A percentile compares a stretch with the other conserved stretches of the same genome.
Conservation (phyloP, 2,329 filamentous ascomycete genomes). For the Fusarium keratoplasticum region DNA sequence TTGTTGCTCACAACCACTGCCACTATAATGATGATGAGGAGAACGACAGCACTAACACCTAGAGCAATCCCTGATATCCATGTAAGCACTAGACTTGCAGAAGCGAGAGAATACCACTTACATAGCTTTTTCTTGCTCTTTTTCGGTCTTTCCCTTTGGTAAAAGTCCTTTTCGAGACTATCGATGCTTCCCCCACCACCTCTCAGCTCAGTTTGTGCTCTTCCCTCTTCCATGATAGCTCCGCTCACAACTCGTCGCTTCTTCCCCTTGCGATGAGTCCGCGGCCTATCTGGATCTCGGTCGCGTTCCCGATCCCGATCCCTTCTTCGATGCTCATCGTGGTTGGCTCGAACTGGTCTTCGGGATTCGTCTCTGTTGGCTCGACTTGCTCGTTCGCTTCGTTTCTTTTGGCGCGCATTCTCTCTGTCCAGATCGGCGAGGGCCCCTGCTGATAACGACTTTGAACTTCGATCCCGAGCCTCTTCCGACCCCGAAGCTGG, state of each 20-base stretch:
- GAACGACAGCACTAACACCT: constrained; percentile 63
- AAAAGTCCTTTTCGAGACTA: constrained; percentile 61
- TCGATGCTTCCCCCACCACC: constrained; percentile 57
- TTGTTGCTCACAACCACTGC: constrained; percentile 74
- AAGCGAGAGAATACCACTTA: constrained; percentile 49
- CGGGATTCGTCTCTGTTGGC: constrained; percentile 45
- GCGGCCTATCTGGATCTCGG: constrained; percentile 43
- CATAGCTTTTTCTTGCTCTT: constrained; percentile 71
- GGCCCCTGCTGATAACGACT: constrained; percentile 62
- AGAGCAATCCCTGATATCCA: constrained; percentile 65
- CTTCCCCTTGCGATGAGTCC: constrained; percentile 55
- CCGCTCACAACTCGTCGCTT: constrained; percentile 77
- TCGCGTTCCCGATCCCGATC: constrained; percentile 40
- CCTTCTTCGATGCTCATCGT: constrained; percentile 37
- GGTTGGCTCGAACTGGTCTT: constrained; percentile 41
- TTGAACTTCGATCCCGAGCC: constrained; percentile 43
- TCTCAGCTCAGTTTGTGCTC: constrained; percentile 54
- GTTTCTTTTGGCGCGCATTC: constrained; percentile 63
- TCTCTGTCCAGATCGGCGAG: constrained; percentile 74
- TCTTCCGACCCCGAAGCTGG: constrained; percentile 51
- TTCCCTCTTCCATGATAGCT: constrained; percentile 75
- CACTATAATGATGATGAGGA: constrained; percentile 76
- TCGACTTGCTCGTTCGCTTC: constrained; percentile 31
- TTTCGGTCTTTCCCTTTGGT: constrained; percentile 56
- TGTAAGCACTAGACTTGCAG: constrained; percentile 33